Evolutionary conservation across 371 early-diverging fungal genomes (phyloP).

Genomic region (Gilbertella persicaria): DNA sequence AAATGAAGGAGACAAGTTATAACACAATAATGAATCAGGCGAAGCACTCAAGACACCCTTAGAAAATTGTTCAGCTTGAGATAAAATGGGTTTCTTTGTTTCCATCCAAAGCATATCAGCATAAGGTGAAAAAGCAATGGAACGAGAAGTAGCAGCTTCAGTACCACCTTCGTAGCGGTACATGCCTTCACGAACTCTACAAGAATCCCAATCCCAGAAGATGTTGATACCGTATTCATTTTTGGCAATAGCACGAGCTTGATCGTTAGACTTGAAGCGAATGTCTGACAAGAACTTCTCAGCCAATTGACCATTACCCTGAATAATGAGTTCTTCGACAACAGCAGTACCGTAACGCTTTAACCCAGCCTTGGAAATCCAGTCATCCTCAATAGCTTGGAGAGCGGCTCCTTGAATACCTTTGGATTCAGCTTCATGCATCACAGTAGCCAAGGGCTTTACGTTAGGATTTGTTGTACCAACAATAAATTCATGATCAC

Average conservation of each 20-base stretch:
- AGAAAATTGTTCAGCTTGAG: slow-evolving; percentile 93
- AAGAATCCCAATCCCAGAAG: slow-evolving; percentile 91
- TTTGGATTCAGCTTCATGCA: slow-evolving; percentile 78
- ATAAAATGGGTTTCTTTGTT: slow-evolving; percentile 90
- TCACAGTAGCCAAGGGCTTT: slow-evolving; percentile 71
- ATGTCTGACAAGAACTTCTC: slow-evolving; percentile 60
- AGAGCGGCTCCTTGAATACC: slow-evolving; percentile 80
- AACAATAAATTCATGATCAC: slow-evolving; percentile 96
- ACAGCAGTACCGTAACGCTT: slow-evolving; percentile 86
- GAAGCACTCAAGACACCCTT: slow-evolving; percentile 71
- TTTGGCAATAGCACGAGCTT: slow-evolving; percentile 82
- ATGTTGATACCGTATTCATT: slow-evolving; percentile 76
- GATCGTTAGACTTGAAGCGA: slow-evolving; percentile 72
- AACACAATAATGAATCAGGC: slow-evolving; percentile 78
- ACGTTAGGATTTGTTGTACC: slow-evolving; percentile 86
- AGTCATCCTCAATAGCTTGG: slow-evolving; percentile 85
- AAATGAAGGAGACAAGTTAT: slow-evolving; percentile 98
- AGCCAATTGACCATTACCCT: slow-evolving; percentile 49
- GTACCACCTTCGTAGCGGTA: slow-evolving; percentile 97
- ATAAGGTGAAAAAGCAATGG: slow-evolving; percentile 90
- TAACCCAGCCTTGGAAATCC: slow-evolving; percentile 85
- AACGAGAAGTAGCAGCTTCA: slow-evolving; percentile 86
- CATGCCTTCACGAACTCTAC: slow-evolving; percentile 94
- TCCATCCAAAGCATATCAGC: slow-evolving; percentile 99
- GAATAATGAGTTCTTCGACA: slow-evolving; percentile 69